These are phyloP conservation scores for Aspergillus brasiliensis DNA, from an alignment of 2,329 filamentous ascomycete genomes.

Conservation along the genomic window DNA sequence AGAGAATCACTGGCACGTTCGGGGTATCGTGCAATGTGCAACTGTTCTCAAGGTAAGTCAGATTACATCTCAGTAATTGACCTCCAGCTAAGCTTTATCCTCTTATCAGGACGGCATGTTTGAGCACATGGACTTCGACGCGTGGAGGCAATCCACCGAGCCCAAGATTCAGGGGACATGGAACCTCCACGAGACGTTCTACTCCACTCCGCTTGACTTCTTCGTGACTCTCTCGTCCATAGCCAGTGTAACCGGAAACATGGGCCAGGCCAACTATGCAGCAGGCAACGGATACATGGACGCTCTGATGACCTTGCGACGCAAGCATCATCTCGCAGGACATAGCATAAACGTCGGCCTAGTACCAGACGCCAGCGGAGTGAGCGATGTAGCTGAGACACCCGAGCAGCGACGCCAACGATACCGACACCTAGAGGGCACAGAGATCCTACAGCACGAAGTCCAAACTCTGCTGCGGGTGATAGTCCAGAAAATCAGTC, in stretches of 20 bases:
- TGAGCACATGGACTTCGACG: slow-evolving; percentile 21
- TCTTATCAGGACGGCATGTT: slow-evolving; percentile 24
- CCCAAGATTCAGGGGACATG: slow-evolving; percentile 19
- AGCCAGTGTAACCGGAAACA: slow-evolving; percentile 59
- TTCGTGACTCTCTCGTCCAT: slow-evolving; percentile 60
- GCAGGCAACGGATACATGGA: slow-evolving; percentile 50
- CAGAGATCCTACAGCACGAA: slow-evolving; percentile 22
- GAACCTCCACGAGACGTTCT: slow-evolving; percentile 16
- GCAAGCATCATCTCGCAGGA: slow-evolving; percentile 13
- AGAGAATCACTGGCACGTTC: slow-evolving; percentile 17
- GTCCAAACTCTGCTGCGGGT: slow-evolving; percentile 21
- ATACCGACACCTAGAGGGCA: slow-evolving; percentile 25
- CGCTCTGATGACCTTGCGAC: slow-evolving; percentile 10
- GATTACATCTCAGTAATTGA: no score
- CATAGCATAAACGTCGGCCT: slow-evolving; percentile 25
- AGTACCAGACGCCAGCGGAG: slow-evolving; percentile 26
- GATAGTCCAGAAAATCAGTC: slow-evolving; percentile 20
- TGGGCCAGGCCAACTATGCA: slow-evolving; percentile 61
- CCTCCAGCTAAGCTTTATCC: neutral
- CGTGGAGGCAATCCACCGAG: neutral
- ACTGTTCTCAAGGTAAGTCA: slow-evolving; percentile 21
- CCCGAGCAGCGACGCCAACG: slow-evolving; percentile 20
- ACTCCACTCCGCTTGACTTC: slow-evolving; percentile 34
- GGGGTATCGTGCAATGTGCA: slow-evolving; percentile 23
- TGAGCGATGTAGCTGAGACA: slow-evolving; percentile 21